These are phyloP conservation scores for Coffea canephora DNA, from an alignment of 257 asterid genomes.

Conservation along the genomic window DNA sequence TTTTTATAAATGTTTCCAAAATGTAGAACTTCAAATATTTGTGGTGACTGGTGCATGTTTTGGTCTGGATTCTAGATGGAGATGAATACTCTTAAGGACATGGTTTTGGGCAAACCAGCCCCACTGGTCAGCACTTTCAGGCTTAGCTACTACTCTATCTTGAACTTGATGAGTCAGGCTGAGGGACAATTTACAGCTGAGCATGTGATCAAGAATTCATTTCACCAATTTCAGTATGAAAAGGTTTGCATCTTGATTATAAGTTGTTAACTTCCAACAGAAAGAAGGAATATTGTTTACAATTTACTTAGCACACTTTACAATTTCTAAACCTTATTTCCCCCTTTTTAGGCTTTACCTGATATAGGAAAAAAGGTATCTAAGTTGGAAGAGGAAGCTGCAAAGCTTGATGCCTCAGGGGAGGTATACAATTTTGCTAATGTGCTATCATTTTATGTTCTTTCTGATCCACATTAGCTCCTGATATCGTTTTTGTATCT, in stretches of 20 bases:
- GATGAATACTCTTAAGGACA: slow-evolving; percentile 90
- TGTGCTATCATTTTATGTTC: slow-evolving; percentile 10
- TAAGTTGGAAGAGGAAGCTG: slow-evolving; percentile 87
- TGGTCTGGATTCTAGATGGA: slow-evolving; percentile 65
- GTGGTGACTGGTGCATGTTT: background rate
- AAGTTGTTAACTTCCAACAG: background rate
- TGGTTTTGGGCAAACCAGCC: slow-evolving; percentile 98
- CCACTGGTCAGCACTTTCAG: slow-evolving; percentile 97
- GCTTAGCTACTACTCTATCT: slow-evolving; percentile 89
- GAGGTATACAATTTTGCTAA: slow-evolving; percentile 50
- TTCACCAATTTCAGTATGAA: slow-evolving; percentile 96
- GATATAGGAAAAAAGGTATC: slow-evolving; percentile 80
- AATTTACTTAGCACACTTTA: slow-evolving; percentile 5
- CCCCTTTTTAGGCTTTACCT: slow-evolving; percentile 69
- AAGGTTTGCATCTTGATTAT: slow-evolving; percentile 52
- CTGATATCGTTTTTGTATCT: slow-evolving; percentile 20
- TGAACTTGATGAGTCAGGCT: slow-evolving; percentile 95
- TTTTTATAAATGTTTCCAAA: background rate
- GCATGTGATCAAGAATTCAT: slow-evolving; percentile 89
- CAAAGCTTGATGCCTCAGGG: slow-evolving; percentile 85
- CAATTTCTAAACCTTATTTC: slow-evolving; percentile 26
- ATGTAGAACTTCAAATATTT: background rate
- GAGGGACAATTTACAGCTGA: slow-evolving; percentile 98
- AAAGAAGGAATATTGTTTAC: background rate
- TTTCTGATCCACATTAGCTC: slow-evolving; percentile 10